phyloP scores from a whole-genome alignment of 305 asterid species.

The Galium porrigens region DNA sequence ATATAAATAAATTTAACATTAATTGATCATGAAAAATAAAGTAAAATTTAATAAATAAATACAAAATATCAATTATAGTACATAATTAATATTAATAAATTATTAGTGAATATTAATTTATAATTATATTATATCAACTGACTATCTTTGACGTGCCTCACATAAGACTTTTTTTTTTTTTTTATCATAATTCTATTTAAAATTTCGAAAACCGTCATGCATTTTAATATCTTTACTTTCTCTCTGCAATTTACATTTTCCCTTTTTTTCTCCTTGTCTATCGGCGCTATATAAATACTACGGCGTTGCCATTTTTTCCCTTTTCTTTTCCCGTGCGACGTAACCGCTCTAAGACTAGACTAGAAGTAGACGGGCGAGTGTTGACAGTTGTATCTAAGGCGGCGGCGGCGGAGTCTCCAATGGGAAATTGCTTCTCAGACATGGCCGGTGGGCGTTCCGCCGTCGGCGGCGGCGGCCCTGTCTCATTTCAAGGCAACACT shows the following conservation, averaged over 20 bases:
- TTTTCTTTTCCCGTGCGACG: not conserved
- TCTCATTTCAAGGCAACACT: slow-evolving; percentile 18
- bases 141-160: too few species aligned
- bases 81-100: too few species aligned
- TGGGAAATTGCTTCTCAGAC: slow-evolving; percentile 97
- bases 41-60: too few species aligned
- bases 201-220: not conserved
- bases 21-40: too few species aligned
- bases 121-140: too few species aligned
- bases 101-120: too few species aligned
- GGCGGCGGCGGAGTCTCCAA: slow-evolving; percentile 25
- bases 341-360: not conserved
- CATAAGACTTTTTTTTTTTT: too few species aligned
- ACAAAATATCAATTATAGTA: too few species aligned
- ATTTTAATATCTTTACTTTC: not conserved
- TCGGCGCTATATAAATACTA: not conserved
- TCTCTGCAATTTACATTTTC: not conserved
- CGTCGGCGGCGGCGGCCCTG: slow-evolving; percentile 50
- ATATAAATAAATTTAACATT: too few species aligned
- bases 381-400: slow-evolving; percentile 5
- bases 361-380: not conserved
- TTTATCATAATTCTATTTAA: not conserved
- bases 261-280: not conserved
- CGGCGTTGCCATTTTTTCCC: not conserved
- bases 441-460: slow-evolving; percentile 66